A percentile compares a stretch with the other conserved stretches of the same genome.
Evolutionary conservation across 495 filamentous ascomycete species (phyloP).

Genomic region (Penicillium canariense): DNA sequence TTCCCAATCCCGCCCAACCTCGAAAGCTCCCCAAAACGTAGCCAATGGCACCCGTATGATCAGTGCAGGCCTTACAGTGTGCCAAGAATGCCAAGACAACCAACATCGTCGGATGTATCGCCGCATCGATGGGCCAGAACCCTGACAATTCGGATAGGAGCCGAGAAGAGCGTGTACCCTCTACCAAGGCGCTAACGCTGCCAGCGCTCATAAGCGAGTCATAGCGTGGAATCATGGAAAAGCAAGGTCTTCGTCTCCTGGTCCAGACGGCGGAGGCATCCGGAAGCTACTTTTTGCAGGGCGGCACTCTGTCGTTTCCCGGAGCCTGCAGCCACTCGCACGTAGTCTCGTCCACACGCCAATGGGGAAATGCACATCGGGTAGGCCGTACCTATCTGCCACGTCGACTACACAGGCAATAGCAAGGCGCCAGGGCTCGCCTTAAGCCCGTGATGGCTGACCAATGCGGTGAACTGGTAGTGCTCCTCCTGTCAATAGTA

Average conservation of each 20-base stretch:
- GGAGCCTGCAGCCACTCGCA: background rate
- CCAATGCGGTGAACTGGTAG: background rate
- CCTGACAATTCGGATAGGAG: constrained; percentile 5
- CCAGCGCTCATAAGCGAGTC: background rate
- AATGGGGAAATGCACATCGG: background rate
- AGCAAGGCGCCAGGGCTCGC: background rate
- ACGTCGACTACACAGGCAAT: background rate
- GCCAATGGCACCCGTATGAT: constrained; percentile 6
- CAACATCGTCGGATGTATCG: constrained; percentile 2
- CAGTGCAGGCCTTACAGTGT: background rate
- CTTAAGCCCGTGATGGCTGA: background rate
- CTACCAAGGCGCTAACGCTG: background rate
- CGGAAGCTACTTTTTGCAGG: background rate
- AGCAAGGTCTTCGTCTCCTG: background rate
- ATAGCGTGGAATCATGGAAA: background rate
- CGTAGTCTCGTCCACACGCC: background rate
- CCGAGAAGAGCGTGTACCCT: constrained; percentile 1
- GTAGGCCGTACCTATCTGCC: background rate
- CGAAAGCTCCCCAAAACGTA: constrained; percentile 17
- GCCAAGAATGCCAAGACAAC: constrained; percentile 13
- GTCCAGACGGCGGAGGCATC: background rate
- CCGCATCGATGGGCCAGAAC: background rate
- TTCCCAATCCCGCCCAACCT: background rate
- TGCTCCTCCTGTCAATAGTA: background rate
- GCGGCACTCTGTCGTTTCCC: background rate